Base-by-base conservation (phyloP, 148 eudicot species). In the Pharnaceum exiguum region DNA sequence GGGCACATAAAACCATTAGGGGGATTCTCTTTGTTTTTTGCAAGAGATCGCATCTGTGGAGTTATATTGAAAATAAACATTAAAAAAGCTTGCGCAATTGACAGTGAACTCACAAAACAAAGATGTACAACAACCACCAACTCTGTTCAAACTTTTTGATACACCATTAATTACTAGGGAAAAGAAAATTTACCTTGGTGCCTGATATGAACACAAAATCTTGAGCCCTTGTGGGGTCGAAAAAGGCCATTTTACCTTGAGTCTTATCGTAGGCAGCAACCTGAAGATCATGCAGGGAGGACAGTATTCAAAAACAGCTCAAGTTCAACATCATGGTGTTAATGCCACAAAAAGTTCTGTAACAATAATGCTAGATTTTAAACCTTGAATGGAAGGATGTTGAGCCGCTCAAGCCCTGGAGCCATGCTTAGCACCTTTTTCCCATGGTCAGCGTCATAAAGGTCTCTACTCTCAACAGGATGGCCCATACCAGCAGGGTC, bases 401-500 rank as follows among this genome's bases (percentile, higher is more conserved):
- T 86, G 19, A 90, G 82, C 39, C 95, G 73, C 66, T 90, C 95
- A 18, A 90, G 71, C 31, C 97, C 97, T 46, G 91, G 95, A 51
- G 97, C 95, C 97, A 86, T 90, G 73, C 89, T 75, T 16, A 90
- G 83, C 26, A 90, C 97, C 64, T 84, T 82, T 69, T 86, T 89
- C 17, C 96, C 95, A 55, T 90, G 97, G 69, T 90, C 95, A 52
- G 95, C 82, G 48, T 90, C 91, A 60, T 86, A 90, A 4, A 90
- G 65, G 68, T 86, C 95, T 71, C 95, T 72, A 67, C 86, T 78
- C 85, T 86, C 97, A 15, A 61, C 60, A 6, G 95, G 95, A 69
- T 90, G 97, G 78, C 89, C 68, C 97, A 90, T 90, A 35, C 97
- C 97, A 37, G 97, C 95, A 22, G 97, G 97, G 46, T 90, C 97